Percentiles rank a stretch among this genome's conserved stretches.
Evolutionary conservation across 2,329 filamentous ascomycete genomes (phyloP).

Genomic region (Fusarium tupiense): DNA sequence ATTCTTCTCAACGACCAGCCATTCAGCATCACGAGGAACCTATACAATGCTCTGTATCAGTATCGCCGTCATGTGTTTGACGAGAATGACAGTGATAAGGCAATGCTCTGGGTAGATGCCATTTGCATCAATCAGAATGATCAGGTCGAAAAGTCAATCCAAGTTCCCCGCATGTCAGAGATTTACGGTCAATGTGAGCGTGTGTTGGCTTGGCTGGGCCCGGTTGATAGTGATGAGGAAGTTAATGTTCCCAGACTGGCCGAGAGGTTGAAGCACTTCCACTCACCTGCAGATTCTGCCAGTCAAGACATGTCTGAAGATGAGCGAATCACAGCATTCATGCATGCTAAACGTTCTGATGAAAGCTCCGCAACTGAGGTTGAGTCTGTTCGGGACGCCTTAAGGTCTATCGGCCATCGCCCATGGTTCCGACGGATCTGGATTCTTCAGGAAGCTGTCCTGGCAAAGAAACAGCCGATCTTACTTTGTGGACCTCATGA

Average conservation of each 20-base stretch:
- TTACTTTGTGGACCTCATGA: neutral
- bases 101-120: slow-evolving; percentile 10
- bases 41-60: slow-evolving; percentile 8
- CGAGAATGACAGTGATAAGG: fast-evolving
- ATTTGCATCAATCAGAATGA: slow-evolving; percentile 24
- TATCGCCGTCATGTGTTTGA: neutral
- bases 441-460: slow-evolving; percentile 23
- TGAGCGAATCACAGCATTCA: neutral
- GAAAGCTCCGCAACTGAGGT: fast-evolving
- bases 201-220: slow-evolving; percentile 17
- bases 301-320: neutral
- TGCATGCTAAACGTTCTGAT: neutral
- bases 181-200: slow-evolving; percentile 24
- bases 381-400: neutral
- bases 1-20: neutral
- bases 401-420: neutral
- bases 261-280: neutral
- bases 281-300: fast-evolving
- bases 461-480: neutral
- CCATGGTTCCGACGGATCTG: slow-evolving; percentile 24
- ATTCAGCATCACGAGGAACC: slow-evolving; percentile 3
- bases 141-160: slow-evolving; percentile 1
- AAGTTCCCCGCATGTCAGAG: slow-evolving; percentile 24
- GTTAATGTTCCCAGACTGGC: neutral
- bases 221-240: neutral